These are phyloP conservation scores for Bretziella fagacearum DNA, from an alignment of 2,329 filamentous ascomycete genomes.

Conservation along the genomic window DNA sequence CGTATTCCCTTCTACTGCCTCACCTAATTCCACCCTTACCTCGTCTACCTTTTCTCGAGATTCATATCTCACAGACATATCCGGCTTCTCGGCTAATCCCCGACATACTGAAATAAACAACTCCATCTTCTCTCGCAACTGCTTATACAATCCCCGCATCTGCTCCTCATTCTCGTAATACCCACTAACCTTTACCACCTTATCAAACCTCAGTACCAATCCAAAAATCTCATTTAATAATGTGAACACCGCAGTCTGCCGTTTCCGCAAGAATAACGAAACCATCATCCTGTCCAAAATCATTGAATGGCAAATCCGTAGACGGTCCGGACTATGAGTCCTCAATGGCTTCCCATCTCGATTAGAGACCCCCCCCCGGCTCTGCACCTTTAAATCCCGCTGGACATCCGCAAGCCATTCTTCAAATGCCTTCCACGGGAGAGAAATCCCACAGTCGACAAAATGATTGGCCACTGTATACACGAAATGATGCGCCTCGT, in stretches of 20 bases:
- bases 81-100: constrained; percentile 47
- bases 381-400: constrained; percentile 30
- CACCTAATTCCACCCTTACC: constrained; percentile 24
- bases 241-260: constrained; percentile 55
- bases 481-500: constrained; percentile 69
- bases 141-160: constrained; percentile 36
- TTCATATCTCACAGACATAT: constrained; percentile 19
- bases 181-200: constrained; percentile 26
- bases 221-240: constrained; percentile 63
- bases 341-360: too few relatives aligned
- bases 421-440: constrained; percentile 57
- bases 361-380: too few relatives aligned
- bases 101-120: constrained; percentile 60
- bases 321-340: constrained; percentile 44
- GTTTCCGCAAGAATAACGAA: constrained; percentile 53
- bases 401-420: constrained; percentile 47
- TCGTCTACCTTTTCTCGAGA: constrained; percentile 20
- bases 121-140: constrained; percentile 53
- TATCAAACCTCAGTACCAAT: constrained; percentile 55
- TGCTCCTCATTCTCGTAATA: constrained; percentile 20
- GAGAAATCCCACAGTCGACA: constrained; percentile 58
- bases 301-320: constrained; percentile 54
- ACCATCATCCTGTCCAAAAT: constrained; percentile 61
- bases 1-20: constrained; percentile 35
- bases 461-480: constrained; percentile 58